Conservation (phyloP, 352 stramenopile genomes). For the Pythium monospermum region DNA sequence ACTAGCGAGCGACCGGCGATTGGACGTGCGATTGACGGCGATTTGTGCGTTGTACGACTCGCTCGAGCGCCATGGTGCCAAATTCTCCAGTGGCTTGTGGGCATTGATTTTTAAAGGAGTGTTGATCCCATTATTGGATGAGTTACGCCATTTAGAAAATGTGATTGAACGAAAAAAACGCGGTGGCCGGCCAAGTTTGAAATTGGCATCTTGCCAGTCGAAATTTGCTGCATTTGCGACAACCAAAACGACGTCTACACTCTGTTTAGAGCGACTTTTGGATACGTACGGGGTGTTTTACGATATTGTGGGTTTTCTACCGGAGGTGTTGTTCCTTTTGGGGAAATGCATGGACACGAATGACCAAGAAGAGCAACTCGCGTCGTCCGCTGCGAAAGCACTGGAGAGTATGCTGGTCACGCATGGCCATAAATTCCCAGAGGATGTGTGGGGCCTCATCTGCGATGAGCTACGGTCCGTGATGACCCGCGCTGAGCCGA, state of each 20-base stretch:
- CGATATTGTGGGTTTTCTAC: constrained; percentile 69
- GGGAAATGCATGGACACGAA: constrained; percentile 76
- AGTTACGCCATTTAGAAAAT: constrained; percentile 65
- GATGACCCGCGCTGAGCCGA: constrained; percentile 65
- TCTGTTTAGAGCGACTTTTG: constrained; percentile 57
- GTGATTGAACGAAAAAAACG: constrained; percentile 58
- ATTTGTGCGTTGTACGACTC: constrained; percentile 72
- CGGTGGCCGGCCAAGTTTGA: constrained; percentile 27
- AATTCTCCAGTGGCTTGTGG: constrained; percentile 79
- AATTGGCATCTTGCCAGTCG: constrained; percentile 35
- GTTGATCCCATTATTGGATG: constrained; percentile 79
- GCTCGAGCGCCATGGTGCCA: constrained; percentile 56
- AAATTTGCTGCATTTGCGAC: constrained; percentile 6
- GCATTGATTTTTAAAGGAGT: constrained; percentile 81
- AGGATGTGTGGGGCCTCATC: constrained; percentile 78
- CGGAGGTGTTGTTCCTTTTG: constrained; percentile 71
- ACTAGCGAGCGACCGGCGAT: constrained; percentile 86
- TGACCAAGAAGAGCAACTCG: constrained; percentile 65
- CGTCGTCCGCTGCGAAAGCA: constrained; percentile 43
- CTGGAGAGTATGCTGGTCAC: constrained; percentile 66
- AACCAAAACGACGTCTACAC: constrained; percentile 49
- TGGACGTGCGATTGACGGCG: constrained; percentile 80
- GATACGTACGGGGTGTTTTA: constrained; percentile 79
- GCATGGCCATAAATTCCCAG: constrained; percentile 74
- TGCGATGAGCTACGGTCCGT: constrained; percentile 74